These are phyloP conservation scores for Acacia confusa DNA, from an alignment of 306 rosid species.

Conservation along the genomic window DNA sequence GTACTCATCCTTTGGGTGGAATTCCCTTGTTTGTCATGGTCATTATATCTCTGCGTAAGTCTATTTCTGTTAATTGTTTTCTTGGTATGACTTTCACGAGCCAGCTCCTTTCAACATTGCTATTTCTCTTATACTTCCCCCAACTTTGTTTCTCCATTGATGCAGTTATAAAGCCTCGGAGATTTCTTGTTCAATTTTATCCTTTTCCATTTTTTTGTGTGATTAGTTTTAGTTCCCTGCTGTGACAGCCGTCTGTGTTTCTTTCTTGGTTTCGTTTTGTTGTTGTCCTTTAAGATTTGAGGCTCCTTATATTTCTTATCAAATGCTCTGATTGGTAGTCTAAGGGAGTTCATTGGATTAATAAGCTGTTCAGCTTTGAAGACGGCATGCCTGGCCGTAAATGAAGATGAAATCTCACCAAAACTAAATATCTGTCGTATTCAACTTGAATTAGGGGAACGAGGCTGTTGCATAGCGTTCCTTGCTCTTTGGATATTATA, in stretches of 20 bases:
- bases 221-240: background rate
- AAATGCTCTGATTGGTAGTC: constrained; percentile 17
- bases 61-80: background rate
- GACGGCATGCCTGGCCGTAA: background rate
- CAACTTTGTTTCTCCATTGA: background rate
- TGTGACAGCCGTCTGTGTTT: background rate
- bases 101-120: background rate
- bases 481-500: constrained; percentile 13
- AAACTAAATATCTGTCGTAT: constrained; percentile 20
- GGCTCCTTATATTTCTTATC: background rate
- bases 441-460: constrained; percentile 3
- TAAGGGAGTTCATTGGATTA: constrained; percentile 1
- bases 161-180: background rate
- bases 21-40: constrained; percentile 80
- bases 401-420: background rate
- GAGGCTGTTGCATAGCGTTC: constrained; percentile 9
- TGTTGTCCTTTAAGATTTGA: background rate
- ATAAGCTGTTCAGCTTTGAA: background rate
- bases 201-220: background rate
- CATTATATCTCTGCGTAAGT: constrained; percentile 81
- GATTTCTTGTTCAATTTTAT: background rate
- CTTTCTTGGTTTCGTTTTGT: background rate
- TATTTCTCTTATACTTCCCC: background rate
- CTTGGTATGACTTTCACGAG: background rate
- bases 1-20: constrained; percentile 81